Percentiles rank a stretch among this genome's conserved stretches.
Conservation (phyloP, 805 yeast species). For the Pichia deserticola region DNA sequence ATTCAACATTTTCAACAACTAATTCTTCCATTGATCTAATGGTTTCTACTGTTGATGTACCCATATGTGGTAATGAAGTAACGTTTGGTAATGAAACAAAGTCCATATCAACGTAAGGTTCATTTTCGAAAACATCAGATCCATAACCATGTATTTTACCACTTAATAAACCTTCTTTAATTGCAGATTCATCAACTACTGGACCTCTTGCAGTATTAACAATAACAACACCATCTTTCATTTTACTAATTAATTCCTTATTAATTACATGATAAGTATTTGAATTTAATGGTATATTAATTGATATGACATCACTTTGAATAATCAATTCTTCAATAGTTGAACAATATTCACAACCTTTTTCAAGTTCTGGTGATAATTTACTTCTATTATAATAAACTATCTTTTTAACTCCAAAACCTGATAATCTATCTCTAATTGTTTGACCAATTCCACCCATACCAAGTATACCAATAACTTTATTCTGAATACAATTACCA, state of each 20-base stretch:
- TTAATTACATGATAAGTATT: slow-evolving; percentile 65
- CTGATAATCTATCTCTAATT: slow-evolving; percentile 59
- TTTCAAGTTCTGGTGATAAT: slow-evolving; percentile 55
- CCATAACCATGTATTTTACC: slow-evolving; percentile 70
- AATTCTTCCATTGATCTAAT: slow-evolving; percentile 72
- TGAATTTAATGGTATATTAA: slow-evolving; percentile 71
- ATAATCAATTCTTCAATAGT: slow-evolving; percentile 57
- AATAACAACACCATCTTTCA: slow-evolving; percentile 72
- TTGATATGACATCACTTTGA: slow-evolving; percentile 61
- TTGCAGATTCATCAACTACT: slow-evolving; percentile 58
- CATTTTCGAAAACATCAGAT: slow-evolving; percentile 68
- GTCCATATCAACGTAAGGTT: slow-evolving; percentile 61
- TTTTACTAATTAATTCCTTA: slow-evolving; percentile 50
- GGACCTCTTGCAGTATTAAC: slow-evolving; percentile 93
- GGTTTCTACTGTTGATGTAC: slow-evolving; percentile 72
- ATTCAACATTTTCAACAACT: slow-evolving; percentile 59
- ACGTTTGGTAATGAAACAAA: slow-evolving; percentile 56
- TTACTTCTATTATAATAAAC: slow-evolving; percentile 65
- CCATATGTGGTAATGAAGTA: slow-evolving; percentile 86
- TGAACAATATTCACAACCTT: slow-evolving; percentile 59
- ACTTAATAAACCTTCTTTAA: slow-evolving; percentile 45
- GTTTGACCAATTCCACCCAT: slow-evolving; percentile 89
- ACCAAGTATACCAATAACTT: slow-evolving; percentile 73
- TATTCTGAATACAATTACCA: slow-evolving; percentile 71
- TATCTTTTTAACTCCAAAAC: slow-evolving; percentile 68